Base-by-base conservation (phyloP, 208 protist genomes). In the Trypanosoma brucei region DNA sequence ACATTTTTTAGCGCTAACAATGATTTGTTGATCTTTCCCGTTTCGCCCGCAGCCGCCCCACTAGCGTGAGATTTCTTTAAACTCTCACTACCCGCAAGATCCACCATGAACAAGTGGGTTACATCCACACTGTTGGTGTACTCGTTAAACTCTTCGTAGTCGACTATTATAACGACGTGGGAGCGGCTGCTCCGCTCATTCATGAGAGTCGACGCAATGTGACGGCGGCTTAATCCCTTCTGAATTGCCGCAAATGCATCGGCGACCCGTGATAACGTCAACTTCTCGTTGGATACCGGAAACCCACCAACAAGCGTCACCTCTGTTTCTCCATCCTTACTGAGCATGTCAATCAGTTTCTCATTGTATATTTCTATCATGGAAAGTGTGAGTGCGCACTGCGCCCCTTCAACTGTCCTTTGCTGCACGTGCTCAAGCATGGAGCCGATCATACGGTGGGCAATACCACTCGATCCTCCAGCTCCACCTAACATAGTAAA, bases 161-260 rank as follows among this genome's bases (percentile, higher is more conserved):
- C 98, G 78, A 86, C 88, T 14, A 94, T 98, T 46, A 99, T 90
- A 46, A 99, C 94, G 62, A 96, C 94, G 72, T 99, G 98, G 0
- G 94, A 98, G n/a, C 97, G 89, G 68, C 87, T 97, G 64, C 93
- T 98, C 52, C 94, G 84, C 48, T 97, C 85, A 75, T 99, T 99
- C 94, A 98, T 98, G 54, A 89, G 65, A 5, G 97, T 99, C 31
- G 90, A 81, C 8, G 95, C 94, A 11, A 89, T 93, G 68, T 90
- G 84, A 49, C 92, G 83, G 74, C 77, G 80, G 22, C 74, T 62
- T 31, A 96, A 71, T 13, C 86, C 92, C 3, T 59, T 59, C 54
- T 72, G 70, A 60, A 96, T 82, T 33, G 91, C 87, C 31, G 79
- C 78, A 11, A 88, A 80, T 6, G 88, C 91, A 57, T 93, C 87